Conservation (phyloP, 306 rosid species). For the Dicorynia guianensis region DNA sequence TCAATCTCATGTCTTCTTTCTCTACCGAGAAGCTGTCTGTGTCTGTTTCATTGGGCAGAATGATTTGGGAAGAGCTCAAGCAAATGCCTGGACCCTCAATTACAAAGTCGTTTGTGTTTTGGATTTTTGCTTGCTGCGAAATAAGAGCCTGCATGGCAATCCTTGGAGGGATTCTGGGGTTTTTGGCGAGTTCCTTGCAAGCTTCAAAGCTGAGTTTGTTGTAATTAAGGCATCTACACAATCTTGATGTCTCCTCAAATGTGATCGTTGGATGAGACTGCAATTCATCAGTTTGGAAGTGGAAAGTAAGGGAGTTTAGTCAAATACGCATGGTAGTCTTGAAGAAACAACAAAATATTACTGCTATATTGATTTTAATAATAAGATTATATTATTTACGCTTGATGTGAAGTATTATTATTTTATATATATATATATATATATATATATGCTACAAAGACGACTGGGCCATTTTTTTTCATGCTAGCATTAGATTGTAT, state of each 20-base stretch:
- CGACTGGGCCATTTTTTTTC: too few species aligned
- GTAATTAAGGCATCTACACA: slow-evolving; percentile 76
- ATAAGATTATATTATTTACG: too few species aligned
- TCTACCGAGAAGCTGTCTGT: slow-evolving; percentile 42
- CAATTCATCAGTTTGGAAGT: slow-evolving; percentile 35
- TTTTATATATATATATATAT: too few species aligned
- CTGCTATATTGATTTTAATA: background rate
- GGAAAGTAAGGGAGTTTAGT: background rate
- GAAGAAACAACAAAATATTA: slow-evolving; percentile 10
- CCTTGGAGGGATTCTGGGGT: slow-evolving; percentile 78
- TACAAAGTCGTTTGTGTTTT: slow-evolving; percentile 21
- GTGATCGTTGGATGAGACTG: slow-evolving; percentile 69
- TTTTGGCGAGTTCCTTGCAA: slow-evolving; percentile 80
- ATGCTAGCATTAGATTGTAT: too few species aligned
- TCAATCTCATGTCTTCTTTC: slow-evolving; percentile 46
- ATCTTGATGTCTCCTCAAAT: slow-evolving; percentile 68
- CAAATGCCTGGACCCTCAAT: slow-evolving; percentile 17
- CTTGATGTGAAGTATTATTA: too few species aligned
- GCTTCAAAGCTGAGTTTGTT: slow-evolving; percentile 67
- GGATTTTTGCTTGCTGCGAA: slow-evolving; percentile 51
- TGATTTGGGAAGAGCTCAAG: slow-evolving; percentile 36
- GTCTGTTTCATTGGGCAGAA: slow-evolving; percentile 28
- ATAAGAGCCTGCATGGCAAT: slow-evolving; percentile 73
- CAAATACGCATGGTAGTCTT: background rate
- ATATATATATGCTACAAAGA: too few species aligned